phyloP scores from a whole-genome alignment of 1,284 basidiomycete species.

The Coniferiporia sulphurascens region DNA sequence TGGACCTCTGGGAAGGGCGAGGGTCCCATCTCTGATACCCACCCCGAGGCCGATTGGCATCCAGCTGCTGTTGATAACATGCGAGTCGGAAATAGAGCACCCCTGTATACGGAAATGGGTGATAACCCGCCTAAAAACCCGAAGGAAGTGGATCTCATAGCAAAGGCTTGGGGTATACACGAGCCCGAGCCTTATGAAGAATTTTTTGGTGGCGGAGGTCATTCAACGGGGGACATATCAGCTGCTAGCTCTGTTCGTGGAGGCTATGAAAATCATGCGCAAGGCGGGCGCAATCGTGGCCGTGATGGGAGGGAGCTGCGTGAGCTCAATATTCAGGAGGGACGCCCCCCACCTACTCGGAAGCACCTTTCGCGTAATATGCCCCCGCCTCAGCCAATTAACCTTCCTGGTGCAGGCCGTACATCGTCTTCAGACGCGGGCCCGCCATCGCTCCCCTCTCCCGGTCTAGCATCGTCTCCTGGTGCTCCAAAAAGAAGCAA shows the following conservation, averaged over 20 bases:
- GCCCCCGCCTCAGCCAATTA: constrained; percentile 78
- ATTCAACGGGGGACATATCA: constrained; percentile 43
- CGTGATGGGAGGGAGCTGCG: constrained; percentile 38
- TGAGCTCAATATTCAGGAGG: constrained; percentile 40
- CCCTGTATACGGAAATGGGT: constrained; percentile 51
- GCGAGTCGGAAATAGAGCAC: constrained; percentile 26
- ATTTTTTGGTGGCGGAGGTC: constrained; percentile 70
- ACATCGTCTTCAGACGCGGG: constrained; percentile 28
- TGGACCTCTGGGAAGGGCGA: constrained; percentile 54
- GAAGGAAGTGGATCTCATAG: constrained; percentile 75
- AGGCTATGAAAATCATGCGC: constrained; percentile 25
- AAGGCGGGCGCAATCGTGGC: constrained; percentile 7
- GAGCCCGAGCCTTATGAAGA: constrained; percentile 85
- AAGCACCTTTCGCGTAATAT: constrained; percentile 40
- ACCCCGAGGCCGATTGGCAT: constrained; percentile 30
- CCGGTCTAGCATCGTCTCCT: constrained; percentile 30
- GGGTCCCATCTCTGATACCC: constrained; percentile 29
- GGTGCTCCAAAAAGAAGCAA: constrained; percentile 59
- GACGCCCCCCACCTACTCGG: constrained; percentile 25
- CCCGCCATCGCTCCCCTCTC: constrained; percentile 32
- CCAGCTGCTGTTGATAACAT: constrained; percentile 14
- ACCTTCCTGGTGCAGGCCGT: constrained; percentile 44
- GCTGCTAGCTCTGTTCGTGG: constrained; percentile 62
- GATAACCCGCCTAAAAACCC: constrained; percentile 44
- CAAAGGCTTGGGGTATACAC: constrained; percentile 84